Percentiles rank a stretch among this genome's conserved stretches.
phyloP scores from a whole-genome alignment of 352 stramenopile genomes.

The Aphanomyces astaci region DNA sequence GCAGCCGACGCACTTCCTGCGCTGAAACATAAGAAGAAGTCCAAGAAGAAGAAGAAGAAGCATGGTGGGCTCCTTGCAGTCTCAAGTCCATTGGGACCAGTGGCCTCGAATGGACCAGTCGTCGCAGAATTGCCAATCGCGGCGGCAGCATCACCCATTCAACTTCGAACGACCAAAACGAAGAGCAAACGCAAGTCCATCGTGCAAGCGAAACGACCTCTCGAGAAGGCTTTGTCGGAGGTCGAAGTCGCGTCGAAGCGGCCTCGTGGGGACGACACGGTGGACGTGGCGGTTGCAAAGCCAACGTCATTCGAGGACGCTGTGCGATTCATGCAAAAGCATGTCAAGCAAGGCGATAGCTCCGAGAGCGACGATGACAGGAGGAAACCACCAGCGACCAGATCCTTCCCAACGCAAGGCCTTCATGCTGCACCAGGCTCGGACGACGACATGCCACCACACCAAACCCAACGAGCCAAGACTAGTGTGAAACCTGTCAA shows the following conservation, averaged over 20 bases:
- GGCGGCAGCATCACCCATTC: not conserved
- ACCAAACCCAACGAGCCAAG: not conserved
- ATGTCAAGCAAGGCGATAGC: not conserved
- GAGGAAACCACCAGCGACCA: not conserved
- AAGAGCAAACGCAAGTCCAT: not conserved
- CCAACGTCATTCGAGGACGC: not conserved
- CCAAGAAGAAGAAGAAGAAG: constrained; percentile 9
- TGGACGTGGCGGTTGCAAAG: not conserved
- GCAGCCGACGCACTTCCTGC: not conserved
- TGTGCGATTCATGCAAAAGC: constrained; percentile 10
- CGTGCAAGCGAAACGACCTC: not conserved
- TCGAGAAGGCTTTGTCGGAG: not conserved
- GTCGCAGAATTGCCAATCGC: not conserved
- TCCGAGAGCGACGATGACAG: not conserved
- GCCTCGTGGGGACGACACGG: not conserved
- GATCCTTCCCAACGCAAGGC: not conserved
- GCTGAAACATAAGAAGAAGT: not conserved
- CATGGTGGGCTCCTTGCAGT: not conserved
- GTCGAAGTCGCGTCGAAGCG: not conserved
- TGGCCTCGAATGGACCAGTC: not conserved
- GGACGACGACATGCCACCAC: not conserved
- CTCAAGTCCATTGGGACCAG: not conserved
- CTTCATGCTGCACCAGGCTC: no score
- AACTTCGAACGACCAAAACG: not conserved
- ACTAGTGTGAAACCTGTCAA: not conserved